Base-by-base conservation (phyloP, 2,329 filamentous ascomycete genomes). In the Penicillium sp. region DNA sequence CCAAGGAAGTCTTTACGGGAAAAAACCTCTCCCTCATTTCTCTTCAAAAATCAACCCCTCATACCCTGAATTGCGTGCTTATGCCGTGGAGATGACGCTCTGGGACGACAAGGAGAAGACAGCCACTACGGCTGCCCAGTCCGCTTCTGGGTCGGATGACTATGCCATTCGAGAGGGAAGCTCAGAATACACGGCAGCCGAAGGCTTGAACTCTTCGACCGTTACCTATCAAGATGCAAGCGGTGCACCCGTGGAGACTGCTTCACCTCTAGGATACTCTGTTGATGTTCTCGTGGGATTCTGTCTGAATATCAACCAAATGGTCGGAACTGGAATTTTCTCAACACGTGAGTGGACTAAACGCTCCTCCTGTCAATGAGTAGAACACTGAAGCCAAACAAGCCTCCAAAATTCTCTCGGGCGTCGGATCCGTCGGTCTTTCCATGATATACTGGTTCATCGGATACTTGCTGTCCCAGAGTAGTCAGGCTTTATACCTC, bases 311-410 rank as follows among this genome's bases (percentile, higher is more conserved):
- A 70, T 88, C 41, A 84, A 83, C 58, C 81, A 83, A 71, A 88
- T 88, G 85, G 77, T 88, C 47, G 86, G 86, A 1, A 87, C 84
- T 0, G 85, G 85, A 49, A 81, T 87, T n/a, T 87, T 85, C 58
- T 88, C 85, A 0, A 88, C 86, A 0, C 86, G 85, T 87, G 66
- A 66, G 84, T 77, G 2, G 22, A 24, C 13, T 4, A 4, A 6
- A 16, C 3, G 27, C 4, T 16, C 16, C 6, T 14, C 11, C 6
- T 11, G 19, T 10, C 6, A 14, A 7, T 16, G 6, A 10, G 37
- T 2, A 3, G 27, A 22, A 27, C 31, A 18, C 33, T 47, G 10
- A 54, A 11, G 4, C 6, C 27, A 33, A 31, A 9, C 5, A 49
- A 87, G 84, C 86, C 16, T 82, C 82, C 0, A 79, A 79, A 0